Percentiles rank a stretch among this genome's conserved stretches.
These are phyloP conservation scores for Gossypioides kirkii DNA, from an alignment of 345 rosid species.

Conservation along the genomic window DNA sequence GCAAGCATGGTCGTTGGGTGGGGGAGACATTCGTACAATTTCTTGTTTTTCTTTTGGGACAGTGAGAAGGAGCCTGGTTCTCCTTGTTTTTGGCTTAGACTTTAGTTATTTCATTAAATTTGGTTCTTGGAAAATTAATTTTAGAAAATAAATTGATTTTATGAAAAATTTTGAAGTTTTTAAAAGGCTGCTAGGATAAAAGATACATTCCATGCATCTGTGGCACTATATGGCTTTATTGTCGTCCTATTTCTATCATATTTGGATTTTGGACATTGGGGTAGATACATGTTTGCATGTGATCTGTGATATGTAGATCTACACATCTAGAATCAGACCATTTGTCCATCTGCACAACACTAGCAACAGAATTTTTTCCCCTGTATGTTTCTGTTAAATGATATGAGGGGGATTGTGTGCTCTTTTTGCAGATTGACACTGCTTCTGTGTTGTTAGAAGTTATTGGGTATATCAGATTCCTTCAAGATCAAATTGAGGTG, in stretches of 20 bases:
- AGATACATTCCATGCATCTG: not conserved
- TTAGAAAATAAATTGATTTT: no score
- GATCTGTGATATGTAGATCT: no score
- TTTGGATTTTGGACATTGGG: not conserved
- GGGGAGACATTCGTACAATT: not conserved
- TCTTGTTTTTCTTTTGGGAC: no score
- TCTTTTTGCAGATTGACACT: slow-evolving; percentile 62
- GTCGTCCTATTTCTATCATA: not conserved
- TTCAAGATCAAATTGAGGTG: slow-evolving; percentile 63
- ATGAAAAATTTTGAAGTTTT: no score
- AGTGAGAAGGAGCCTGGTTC: slow-evolving; percentile 11
- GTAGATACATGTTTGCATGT: not conserved
- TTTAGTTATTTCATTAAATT: not conserved
- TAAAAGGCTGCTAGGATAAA: no score
- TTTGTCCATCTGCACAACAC: no score
- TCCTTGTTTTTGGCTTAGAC: not conserved
- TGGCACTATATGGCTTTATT: not conserved
- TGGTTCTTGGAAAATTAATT: no score
- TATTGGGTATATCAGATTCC: slow-evolving; percentile 64
- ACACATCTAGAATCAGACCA: no score
- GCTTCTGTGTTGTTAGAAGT: slow-evolving; percentile 65
- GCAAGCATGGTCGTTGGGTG: not conserved
- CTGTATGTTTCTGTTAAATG: no score
- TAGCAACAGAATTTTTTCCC: no score
- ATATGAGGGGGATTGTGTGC: slow-evolving; percentile 11